These are phyloP conservation scores for Spergularia bocconei DNA, from an alignment of 148 eudicot species.

Conservation along the genomic window DNA sequence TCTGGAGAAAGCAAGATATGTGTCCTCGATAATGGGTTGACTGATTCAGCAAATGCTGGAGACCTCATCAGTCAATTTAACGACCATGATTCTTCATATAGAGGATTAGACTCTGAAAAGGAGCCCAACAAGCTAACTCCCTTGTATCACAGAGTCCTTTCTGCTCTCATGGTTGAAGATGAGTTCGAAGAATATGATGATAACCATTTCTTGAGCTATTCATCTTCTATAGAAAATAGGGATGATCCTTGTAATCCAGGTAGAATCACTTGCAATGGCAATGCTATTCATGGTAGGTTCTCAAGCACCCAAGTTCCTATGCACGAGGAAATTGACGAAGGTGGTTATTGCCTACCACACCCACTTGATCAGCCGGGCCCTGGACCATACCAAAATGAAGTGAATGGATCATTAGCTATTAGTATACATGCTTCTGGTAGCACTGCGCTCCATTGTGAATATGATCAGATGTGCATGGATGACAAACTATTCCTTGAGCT, in stretches of 20 bases:
- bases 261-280: constrained; percentile 55
- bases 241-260: constrained; percentile 38
- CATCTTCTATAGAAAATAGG: constrained; percentile 23
- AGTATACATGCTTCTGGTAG: constrained; percentile 32
- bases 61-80: constrained; percentile 42
- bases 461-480: constrained; percentile 58
- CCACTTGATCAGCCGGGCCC: constrained; percentile 41
- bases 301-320: constrained; percentile 34
- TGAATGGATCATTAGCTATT: constrained; percentile 36
- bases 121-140: constrained; percentile 40
- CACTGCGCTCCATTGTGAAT: constrained; percentile 48
- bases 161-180: constrained; percentile 85
- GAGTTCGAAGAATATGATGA: constrained; percentile 69
- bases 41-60: constrained; percentile 37
- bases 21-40: constrained; percentile 35
- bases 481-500: constrained; percentile 75
- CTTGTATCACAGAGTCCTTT: constrained; percentile 74
- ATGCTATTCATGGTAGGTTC: constrained; percentile 36
- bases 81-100: constrained; percentile 37
- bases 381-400: constrained; percentile 36
- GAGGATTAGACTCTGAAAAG: constrained; percentile 41
- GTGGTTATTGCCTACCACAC: constrained; percentile 35
- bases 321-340: constrained; percentile 43
- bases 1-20: constrained; percentile 35
- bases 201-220: constrained; percentile 31